phyloP scores from a whole-genome alignment of 345 rosid species.

The Eutrema heterophyllum region DNA sequence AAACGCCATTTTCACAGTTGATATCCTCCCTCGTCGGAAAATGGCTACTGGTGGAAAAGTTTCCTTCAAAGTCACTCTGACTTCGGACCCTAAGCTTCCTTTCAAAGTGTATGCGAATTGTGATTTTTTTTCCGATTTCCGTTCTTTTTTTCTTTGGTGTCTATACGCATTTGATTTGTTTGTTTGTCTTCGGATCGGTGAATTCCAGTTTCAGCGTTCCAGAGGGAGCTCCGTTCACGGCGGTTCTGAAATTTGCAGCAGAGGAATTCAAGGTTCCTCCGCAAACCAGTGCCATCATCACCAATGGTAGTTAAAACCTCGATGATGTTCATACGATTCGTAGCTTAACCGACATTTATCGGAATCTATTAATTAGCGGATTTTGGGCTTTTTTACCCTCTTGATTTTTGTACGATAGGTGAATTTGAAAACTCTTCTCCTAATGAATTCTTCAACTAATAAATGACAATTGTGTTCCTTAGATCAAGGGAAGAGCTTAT shows the following conservation, averaged over 20 bases:
- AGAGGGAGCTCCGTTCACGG: constrained; percentile 96
- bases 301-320: constrained; percentile 55
- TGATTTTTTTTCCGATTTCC: not conserved
- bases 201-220: constrained; percentile 86
- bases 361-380: not conserved
- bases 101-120: constrained; percentile 72
- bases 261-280: constrained; percentile 99
- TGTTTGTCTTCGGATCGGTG: not conserved
- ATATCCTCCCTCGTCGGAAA: constrained; percentile 16
- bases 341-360: not conserved
- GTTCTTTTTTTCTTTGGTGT: not conserved
- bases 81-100: constrained; percentile 98
- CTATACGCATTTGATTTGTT: not conserved
- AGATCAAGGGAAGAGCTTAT: not conserved
- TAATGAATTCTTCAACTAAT: not conserved
- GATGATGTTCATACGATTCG: not conserved
- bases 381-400: not conserved
- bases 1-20: not conserved
- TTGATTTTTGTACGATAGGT: not conserved
- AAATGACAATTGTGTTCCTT: not conserved
- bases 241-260: constrained; percentile 88
- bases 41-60: constrained; percentile 91
- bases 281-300: constrained; percentile 98
- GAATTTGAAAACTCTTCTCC: not conserved
- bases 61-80: constrained; percentile 90